These are phyloP conservation scores for Chlorella ohadii DNA, from an alignment of 139 green algal species.

Conservation along the genomic window DNA sequence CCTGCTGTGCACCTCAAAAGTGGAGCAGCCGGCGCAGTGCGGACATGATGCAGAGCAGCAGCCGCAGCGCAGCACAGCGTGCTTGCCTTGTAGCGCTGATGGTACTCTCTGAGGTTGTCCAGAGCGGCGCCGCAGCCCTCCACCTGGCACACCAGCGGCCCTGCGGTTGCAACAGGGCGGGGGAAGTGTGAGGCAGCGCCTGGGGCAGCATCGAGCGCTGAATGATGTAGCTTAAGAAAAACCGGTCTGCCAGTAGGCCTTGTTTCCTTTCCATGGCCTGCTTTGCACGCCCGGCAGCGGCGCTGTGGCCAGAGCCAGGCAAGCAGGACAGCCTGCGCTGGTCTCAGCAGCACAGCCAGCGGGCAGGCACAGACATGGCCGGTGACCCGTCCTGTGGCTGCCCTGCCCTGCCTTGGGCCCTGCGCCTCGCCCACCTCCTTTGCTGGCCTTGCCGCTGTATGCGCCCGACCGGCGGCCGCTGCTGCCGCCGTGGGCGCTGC, in stretches of 20 bases:
- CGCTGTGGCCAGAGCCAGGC: no score
- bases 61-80: background rate
- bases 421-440: background rate
- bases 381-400: background rate
- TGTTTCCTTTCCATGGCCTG: no score
- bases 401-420: background rate
- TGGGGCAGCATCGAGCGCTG: no score
- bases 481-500: no score
- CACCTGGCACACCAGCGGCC: slow-evolving; percentile 60
- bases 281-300: no score
- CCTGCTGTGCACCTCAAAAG: no score
- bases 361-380: background rate
- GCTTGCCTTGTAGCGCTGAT: slow-evolving; percentile 70
- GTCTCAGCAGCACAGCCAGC: background rate
- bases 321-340: no score
- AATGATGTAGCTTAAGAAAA: no score
- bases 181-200: background rate
- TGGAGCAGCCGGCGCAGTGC: slow-evolving; percentile 6
- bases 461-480: no score
- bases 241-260: no score
- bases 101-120: slow-evolving; percentile 81
- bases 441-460: no score
- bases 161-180: background rate
- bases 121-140: slow-evolving; percentile 69
- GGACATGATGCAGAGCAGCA: background rate